Percentiles rank a stretch among this genome's conserved stretches.
These are phyloP conservation scores for Tillandsia fasciculata DNA, from an alignment of 176 grass and related monocot genomes.

Conservation along the genomic window DNA sequence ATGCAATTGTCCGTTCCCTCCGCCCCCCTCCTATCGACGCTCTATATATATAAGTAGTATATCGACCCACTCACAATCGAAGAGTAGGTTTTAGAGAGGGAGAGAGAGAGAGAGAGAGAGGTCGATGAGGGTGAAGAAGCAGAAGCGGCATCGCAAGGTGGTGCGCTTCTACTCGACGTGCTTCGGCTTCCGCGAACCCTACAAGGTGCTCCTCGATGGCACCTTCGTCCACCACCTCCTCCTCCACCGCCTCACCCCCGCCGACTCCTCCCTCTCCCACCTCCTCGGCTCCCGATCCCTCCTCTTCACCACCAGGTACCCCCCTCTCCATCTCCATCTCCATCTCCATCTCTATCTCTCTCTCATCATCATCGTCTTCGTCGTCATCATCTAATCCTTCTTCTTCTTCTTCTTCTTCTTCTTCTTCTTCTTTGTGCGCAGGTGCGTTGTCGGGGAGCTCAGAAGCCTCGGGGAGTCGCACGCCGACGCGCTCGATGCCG, in stretches of 20 bases:
- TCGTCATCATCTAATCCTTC: neutral
- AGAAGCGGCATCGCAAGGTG: conserved; percentile 64
- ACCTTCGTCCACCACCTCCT: conserved; percentile 73
- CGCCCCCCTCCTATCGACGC: no score
- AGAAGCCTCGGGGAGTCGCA: conserved; percentile 55
- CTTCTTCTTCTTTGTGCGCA: conserved; percentile 1
- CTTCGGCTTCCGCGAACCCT: conserved; percentile 81
- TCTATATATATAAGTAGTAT: no score
- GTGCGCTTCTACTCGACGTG: conserved; percentile 78
- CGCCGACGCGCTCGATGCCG: conserved; percentile 26
- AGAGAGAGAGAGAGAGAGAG: no score
- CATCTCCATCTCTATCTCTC: no score
- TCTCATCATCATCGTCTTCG: neutral
- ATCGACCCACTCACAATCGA: no score
- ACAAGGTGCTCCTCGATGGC: conserved; percentile 63
- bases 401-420: neutral
- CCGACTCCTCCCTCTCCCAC: conserved; percentile 38
- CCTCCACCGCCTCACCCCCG: conserved; percentile 39
- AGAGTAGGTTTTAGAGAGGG: no score
- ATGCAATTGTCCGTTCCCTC: no score
- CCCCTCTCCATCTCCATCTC: neutral
- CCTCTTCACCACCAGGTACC: conserved; percentile 68
- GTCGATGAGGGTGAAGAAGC: conserved; percentile 79
- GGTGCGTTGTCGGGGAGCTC: conserved; percentile 56
- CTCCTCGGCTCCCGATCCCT: conserved; percentile 51